Percentiles rank a stretch among this genome's conserved stretches.
phyloP scores from a whole-genome alignment of 352 stramenopile species.

The Salisapilia sapeloensis region DNA sequence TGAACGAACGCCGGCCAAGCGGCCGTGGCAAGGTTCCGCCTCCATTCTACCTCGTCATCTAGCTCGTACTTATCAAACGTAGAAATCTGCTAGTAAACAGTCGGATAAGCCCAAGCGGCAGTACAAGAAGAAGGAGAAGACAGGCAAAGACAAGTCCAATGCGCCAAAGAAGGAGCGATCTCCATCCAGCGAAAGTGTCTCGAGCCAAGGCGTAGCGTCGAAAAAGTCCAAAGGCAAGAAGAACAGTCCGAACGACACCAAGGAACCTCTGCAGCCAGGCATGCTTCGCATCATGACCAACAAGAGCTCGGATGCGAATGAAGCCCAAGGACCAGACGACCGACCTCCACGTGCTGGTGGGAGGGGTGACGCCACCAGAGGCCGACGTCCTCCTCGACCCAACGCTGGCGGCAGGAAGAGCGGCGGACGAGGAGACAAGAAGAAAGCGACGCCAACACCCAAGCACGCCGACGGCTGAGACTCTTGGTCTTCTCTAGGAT shows the following conservation, averaged over 20 bases:
- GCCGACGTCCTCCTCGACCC: constrained; percentile 4
- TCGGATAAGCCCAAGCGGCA: constrained; percentile 13
- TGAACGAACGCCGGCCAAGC: constrained; percentile 59
- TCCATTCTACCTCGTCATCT: constrained; percentile 2
- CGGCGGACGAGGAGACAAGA: constrained; percentile 6
- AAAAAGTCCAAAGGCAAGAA: constrained; percentile 5
- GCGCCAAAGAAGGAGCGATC: constrained; percentile 4
- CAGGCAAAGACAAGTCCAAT: constrained; percentile 6
- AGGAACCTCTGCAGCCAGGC: constrained; percentile 13
- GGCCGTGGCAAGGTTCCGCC: constrained; percentile 50
- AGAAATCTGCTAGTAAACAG: constrained; percentile 21
- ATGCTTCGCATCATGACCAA: constrained; percentile 35
- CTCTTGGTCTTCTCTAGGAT: constrained; percentile 8
- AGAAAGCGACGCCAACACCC: constrained; percentile 2
- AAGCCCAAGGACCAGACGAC: neutral
- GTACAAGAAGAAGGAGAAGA: constrained; percentile 12
- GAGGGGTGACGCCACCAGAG: too few relatives aligned
- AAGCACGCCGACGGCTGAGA: neutral
- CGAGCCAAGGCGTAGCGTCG: neutral
- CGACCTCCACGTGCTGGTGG: constrained; percentile 1
- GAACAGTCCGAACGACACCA: neutral
- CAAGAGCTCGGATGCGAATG: constrained; percentile 6
- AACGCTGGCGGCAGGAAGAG: constrained; percentile 1
- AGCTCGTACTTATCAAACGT: constrained; percentile 1
- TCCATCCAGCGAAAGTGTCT: constrained; percentile 1